Conservation (phyloP, 2,329 filamentous ascomycete species). For the Aspergillus hortae region DNA sequence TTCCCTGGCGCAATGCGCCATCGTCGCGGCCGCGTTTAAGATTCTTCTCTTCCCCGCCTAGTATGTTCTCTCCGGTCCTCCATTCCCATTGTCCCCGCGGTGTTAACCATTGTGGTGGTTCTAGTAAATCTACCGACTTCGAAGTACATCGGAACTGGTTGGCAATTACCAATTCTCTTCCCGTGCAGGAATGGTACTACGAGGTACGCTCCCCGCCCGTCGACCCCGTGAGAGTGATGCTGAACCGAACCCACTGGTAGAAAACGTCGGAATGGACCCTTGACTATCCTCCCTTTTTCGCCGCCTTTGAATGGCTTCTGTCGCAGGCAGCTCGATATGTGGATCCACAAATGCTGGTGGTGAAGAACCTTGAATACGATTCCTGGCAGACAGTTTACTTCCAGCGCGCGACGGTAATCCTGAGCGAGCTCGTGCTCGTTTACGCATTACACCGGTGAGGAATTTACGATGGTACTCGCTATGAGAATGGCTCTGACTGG, state of each 20-base stretch:
- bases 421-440: conserved; percentile 77
- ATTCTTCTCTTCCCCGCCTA: conserved; percentile 90
- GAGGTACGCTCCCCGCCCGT: conserved; percentile 54
- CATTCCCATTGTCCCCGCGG: too few relatives aligned
- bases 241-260: conserved; percentile 30
- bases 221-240: background rate
- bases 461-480: background rate
- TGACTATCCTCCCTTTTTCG: conserved; percentile 98
- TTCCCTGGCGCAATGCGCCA: conserved; percentile 80
- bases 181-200: conserved; percentile 87
- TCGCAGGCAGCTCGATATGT: conserved; percentile 73
- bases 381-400: conserved; percentile 95
- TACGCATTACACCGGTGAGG: conserved; percentile 74
- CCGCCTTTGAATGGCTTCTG: conserved; percentile 90
- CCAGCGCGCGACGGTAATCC: conserved; percentile 81
- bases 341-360: conserved; percentile 76
- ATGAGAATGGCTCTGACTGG: conserved; percentile 14
- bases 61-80: conserved; percentile 52
- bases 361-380: conserved; percentile 78
- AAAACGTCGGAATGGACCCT: conserved; percentile 99
- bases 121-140: conserved; percentile 96
- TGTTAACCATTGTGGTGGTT: background rate
- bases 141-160: conserved; percentile 99
- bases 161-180: conserved; percentile 86
- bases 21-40: conserved; percentile 85